Evolutionary conservation across 345 rosid genomes (phyloP).

Genomic region (Melastoma malabathricum): DNA sequence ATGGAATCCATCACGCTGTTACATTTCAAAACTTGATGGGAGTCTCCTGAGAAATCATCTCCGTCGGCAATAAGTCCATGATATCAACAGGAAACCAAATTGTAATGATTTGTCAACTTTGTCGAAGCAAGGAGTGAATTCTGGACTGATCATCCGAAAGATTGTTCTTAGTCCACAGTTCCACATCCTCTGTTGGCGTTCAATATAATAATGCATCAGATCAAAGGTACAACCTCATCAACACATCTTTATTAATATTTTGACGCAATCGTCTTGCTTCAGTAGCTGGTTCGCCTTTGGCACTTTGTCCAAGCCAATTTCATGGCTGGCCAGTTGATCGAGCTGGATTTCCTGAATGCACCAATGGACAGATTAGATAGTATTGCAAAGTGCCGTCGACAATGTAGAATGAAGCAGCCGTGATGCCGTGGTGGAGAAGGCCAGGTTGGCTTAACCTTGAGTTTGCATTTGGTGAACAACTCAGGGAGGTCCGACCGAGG

Average conservation of each 20-base stretch:
- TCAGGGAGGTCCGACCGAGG: conserved; percentile 6
- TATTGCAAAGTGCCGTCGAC: background rate
- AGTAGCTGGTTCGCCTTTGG: background rate
- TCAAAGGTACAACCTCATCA: too few species aligned
- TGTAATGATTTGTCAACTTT: too few species aligned
- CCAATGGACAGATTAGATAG: background rate
- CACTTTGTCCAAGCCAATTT: conserved; percentile 4
- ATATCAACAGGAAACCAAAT: too few species aligned
- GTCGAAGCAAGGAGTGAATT: too few species aligned
- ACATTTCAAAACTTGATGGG: too few species aligned
- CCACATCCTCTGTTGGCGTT: too few species aligned
- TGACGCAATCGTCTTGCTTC: conserved; percentile 7
- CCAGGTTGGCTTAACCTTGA: conserved; percentile 1
- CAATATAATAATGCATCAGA: too few species aligned
- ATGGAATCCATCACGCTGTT: background rate
- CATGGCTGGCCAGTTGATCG: conserved; percentile 6
- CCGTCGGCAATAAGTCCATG: too few species aligned
- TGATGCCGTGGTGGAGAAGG: background rate
- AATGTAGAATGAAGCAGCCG: background rate
- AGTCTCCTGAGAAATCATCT: too few species aligned
- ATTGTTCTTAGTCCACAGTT: too few species aligned
- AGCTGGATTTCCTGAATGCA: conserved; percentile 6
- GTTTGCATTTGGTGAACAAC: conserved; percentile 4
- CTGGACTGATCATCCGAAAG: too few species aligned
- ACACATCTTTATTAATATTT: conserved; percentile 9